These are phyloP conservation scores for Fennellomyces sp. DNA, from an alignment of 371 early-diverging fungal species.

Conservation along the genomic window DNA sequence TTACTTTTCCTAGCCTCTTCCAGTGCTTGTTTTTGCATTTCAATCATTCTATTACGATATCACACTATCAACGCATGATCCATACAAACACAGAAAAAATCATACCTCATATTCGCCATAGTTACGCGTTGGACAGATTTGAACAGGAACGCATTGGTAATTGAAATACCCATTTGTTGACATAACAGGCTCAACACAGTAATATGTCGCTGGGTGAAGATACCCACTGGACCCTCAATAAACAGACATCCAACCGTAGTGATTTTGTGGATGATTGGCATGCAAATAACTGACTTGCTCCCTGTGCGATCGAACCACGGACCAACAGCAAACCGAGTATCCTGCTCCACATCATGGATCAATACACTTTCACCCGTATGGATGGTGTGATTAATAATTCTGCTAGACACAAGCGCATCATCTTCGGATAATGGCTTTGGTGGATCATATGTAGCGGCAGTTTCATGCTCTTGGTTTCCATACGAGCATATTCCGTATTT, in stretches of 20 bases:
- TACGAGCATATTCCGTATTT: slow-evolving; percentile 40
- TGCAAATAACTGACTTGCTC: slow-evolving; percentile 55
- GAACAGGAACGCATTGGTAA: slow-evolving; percentile 59
- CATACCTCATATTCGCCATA: slow-evolving; percentile 28
- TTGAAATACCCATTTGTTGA: slow-evolving; percentile 64
- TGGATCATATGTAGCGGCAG: slow-evolving; percentile 36
- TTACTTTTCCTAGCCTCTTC: slow-evolving; percentile 45
- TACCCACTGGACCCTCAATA: slow-evolving; percentile 56
- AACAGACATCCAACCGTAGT: slow-evolving; percentile 54
- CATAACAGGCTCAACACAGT: too few relatives aligned
- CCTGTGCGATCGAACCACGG: slow-evolving; percentile 46
- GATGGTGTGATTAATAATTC: slow-evolving; percentile 44
- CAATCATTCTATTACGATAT: slow-evolving; percentile 33
- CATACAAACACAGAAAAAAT: too few relatives aligned
- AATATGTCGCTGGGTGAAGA: too few relatives aligned
- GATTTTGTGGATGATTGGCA: slow-evolving; percentile 56
- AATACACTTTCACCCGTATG: slow-evolving; percentile 44
- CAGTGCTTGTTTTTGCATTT: slow-evolving; percentile 42
- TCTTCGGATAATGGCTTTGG: slow-evolving; percentile 37
- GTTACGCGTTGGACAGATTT: slow-evolving; percentile 48
- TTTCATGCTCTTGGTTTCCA: slow-evolving; percentile 39
- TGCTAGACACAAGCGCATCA: slow-evolving; percentile 32
- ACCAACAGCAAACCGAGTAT: slow-evolving; percentile 45
- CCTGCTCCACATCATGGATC: slow-evolving; percentile 40
- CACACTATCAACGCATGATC: not conserved